These are phyloP conservation scores for Acrodontium crateriforme DNA, from an alignment of 2,329 filamentous ascomycete genomes.

Conservation along the genomic window DNA sequence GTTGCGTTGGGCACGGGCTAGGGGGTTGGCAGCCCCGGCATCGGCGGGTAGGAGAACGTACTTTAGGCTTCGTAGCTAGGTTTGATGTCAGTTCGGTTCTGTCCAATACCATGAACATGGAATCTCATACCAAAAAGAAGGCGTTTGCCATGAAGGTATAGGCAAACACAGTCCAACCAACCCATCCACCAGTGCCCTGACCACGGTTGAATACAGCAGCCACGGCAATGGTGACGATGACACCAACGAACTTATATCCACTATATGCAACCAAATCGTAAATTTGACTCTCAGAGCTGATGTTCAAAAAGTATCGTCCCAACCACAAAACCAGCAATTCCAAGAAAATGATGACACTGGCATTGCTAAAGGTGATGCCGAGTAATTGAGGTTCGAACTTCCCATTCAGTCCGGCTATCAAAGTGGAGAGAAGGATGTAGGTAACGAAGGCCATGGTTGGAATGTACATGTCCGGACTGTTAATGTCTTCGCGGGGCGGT, in stretches of 20 bases:
- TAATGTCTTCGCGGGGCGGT: conserved; percentile 86
- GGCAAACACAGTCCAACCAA: conserved; percentile 75
- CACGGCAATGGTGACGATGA: conserved; percentile 74
- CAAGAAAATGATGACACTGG: conserved; percentile 66
- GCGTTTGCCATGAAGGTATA: conserved; percentile 93
- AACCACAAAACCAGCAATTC: conserved; percentile 87
- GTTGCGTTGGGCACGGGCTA: conserved; percentile 73
- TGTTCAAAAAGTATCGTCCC: conserved; percentile 84
- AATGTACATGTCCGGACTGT: conserved; percentile 99
- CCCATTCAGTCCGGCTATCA: conserved; percentile 78
- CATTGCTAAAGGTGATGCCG: conserved; percentile 74
- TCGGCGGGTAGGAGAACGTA: conserved; percentile 89
- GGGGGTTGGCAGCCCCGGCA: conserved; percentile 48
- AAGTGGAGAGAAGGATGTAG: conserved; percentile 85
- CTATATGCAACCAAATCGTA: conserved; percentile 91
- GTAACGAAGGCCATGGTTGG: conserved; percentile 96
- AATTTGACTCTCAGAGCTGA: conserved; percentile 85
- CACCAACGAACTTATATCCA: conserved; percentile 96
- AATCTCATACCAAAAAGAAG: conserved; percentile 79
- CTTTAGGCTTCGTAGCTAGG: conserved; percentile 78
- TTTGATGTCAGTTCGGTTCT: too few relatives aligned
- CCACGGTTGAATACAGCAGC: conserved; percentile 67
- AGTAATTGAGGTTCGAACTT: conserved; percentile 90
- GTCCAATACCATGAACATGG: too few relatives aligned
- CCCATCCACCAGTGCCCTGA: conserved; percentile 71